These are phyloP conservation scores for Penicillium sp. DNA, from an alignment of 2,329 filamentous ascomycete genomes.

Conservation along the genomic window DNA sequence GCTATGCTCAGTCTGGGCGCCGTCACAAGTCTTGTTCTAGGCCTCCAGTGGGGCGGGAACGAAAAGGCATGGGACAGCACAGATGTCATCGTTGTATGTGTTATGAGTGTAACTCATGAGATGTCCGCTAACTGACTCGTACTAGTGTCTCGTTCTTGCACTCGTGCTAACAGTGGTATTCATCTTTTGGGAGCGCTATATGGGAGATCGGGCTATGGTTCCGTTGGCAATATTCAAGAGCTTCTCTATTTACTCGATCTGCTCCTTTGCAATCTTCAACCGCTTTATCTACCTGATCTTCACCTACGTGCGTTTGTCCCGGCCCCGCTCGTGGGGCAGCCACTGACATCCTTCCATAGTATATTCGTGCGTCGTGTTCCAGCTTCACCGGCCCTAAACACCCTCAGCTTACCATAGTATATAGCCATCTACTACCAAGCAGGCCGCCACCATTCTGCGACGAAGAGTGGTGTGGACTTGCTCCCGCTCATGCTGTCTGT, in stretches of 20 bases:
- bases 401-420: background rate
- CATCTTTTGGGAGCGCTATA: background rate
- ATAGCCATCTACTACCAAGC: background rate
- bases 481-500: background rate
- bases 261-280: background rate
- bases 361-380: background rate
- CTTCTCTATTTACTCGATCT: background rate
- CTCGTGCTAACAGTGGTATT: background rate
- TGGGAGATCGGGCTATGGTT: background rate
- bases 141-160: background rate
- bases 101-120: background rate
- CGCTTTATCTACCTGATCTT: background rate
- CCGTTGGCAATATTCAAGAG: background rate
- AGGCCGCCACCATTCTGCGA: background rate
- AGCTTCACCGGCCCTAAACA: background rate
- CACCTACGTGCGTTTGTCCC: background rate
- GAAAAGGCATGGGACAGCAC: background rate
- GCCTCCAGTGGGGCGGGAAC: background rate
- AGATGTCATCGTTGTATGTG: background rate
- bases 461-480: background rate
- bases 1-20: background rate
- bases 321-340: background rate
- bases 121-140: background rate
- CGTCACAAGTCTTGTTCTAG: background rate
- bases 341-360: background rate